phyloP scores from a whole-genome alignment of 2,329 filamentous ascomycete species.

The Metarhizium robertsii region DNA sequence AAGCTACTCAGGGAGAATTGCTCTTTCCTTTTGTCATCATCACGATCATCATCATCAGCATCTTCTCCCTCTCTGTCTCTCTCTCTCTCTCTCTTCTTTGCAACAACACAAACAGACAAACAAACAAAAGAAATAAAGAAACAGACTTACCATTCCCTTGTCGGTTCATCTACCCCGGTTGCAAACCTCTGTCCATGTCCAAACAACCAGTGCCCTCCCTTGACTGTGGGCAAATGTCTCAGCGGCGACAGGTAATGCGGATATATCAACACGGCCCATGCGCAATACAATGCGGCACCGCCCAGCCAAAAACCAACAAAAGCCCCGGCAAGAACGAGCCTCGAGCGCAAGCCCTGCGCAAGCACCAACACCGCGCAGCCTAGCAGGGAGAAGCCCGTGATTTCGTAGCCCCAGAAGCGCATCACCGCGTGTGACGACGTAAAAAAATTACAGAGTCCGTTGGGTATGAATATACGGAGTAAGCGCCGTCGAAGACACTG shows the following conservation, averaged over 20 bases:
- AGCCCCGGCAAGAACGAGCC: constrained; percentile 17
- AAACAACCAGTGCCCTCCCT: constrained; percentile 32
- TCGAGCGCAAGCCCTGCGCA: constrained; percentile 18
- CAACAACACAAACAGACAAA: no score
- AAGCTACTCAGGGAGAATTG: background rate
- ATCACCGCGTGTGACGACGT: background rate
- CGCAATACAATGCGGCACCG: constrained; percentile 23
- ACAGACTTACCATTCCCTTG: constrained; percentile 35
- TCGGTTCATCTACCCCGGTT: constrained; percentile 31
- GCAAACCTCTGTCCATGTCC: constrained; percentile 37
- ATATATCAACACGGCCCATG: constrained; percentile 38
- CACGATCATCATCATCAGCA: no score
- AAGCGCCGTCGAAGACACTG: no score
- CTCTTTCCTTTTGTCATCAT: no score
- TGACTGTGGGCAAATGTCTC: constrained; percentile 35
- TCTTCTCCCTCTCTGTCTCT: no score
- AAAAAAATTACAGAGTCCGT: background rate
- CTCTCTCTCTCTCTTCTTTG: no score
- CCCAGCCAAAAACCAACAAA: constrained; percentile 28
- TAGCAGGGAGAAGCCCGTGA: constrained; percentile 16
- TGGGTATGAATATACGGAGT: no score
- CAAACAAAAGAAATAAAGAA: background rate
- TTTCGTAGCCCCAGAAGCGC: constrained; percentile 2
- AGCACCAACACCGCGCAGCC: constrained; percentile 12
- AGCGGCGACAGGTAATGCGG: constrained; percentile 41